phyloP scores from a whole-genome alignment of 768 basidiomycete genomes.

The Dacryopinax spathularia region DNA sequence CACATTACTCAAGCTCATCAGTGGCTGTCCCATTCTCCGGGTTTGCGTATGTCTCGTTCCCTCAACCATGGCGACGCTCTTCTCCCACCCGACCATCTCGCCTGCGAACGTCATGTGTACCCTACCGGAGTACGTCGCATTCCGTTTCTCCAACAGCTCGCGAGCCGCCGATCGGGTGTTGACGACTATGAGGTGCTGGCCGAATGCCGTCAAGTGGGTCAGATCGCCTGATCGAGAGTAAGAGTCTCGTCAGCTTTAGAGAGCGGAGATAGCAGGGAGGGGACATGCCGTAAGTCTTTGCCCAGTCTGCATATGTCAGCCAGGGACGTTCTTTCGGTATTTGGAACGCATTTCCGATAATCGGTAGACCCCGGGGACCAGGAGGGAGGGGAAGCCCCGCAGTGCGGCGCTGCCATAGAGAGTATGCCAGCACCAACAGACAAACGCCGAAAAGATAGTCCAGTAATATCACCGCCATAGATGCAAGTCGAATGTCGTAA shows the following conservation, averaged over 20 bases:
- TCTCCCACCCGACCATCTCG: background rate
- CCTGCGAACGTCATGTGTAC: background rate
- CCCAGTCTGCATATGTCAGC: constrained; percentile 6
- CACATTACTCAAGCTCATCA: background rate
- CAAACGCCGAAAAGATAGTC: background rate
- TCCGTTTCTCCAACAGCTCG: constrained; percentile 32
- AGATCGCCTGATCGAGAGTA: background rate
- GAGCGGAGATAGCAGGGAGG: background rate
- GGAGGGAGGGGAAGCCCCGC: background rate
- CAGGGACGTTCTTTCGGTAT: constrained; percentile 7
- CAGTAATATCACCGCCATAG: background rate
- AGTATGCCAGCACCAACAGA: background rate
- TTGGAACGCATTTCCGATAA: constrained; percentile 8
- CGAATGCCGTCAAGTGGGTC: constrained; percentile 11
- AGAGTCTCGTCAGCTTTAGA: background rate
- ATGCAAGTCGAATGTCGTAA: too few relatives aligned
- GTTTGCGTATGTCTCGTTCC: background rate
- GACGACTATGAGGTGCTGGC: constrained; percentile 26
- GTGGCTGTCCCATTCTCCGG: background rate
- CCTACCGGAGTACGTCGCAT: constrained; percentile 27
- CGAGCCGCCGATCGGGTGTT: constrained; percentile 25
- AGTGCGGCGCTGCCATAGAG: background rate
- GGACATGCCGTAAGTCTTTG: background rate
- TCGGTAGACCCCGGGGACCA: constrained; percentile 6
- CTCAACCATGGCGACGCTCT: constrained; percentile 1